Percentiles rank a stretch among this genome's conserved stretches.
phyloP scores from a whole-genome alignment of 805 yeast species.

The Saccharomyces mikatae region DNA sequence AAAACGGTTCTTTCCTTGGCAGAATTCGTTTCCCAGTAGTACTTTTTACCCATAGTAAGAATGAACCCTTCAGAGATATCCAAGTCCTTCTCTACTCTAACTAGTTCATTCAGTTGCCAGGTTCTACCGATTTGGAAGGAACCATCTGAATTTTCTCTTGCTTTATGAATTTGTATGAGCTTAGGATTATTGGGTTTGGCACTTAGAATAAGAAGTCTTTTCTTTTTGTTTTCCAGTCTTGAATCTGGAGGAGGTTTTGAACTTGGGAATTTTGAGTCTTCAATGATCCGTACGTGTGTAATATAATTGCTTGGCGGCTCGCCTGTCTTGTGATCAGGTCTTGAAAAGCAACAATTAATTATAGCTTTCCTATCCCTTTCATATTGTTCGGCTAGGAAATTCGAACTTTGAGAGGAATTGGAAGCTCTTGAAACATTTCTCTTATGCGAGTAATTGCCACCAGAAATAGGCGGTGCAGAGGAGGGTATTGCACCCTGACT shows the following conservation, averaged over 20 bases:
- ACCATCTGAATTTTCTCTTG: constrained; percentile 68
- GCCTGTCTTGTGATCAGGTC: constrained; percentile 35
- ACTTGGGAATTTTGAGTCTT: constrained; percentile 63
- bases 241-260: constrained; percentile 57
- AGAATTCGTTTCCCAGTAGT: constrained; percentile 71
- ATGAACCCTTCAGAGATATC: constrained; percentile 49
- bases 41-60: constrained; percentile 61
- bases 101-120: constrained; percentile 75
- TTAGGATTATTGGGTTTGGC: constrained; percentile 50
- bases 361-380: constrained; percentile 46
- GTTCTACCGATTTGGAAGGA: constrained; percentile 84
- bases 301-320: constrained; percentile 50
- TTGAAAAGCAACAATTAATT: constrained; percentile 43
- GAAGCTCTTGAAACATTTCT: constrained; percentile 31
- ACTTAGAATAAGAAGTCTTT: constrained; percentile 43
- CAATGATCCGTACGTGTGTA: constrained; percentile 68
- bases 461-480: constrained; percentile 22
- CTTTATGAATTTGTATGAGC: constrained; percentile 76
- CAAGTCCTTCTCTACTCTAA: constrained; percentile 45
- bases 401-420: constrained; percentile 24
- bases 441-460: constrained; percentile 19
- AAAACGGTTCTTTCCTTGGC: constrained; percentile 54
- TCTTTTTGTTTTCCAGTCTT: constrained; percentile 43
- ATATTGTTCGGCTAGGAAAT: constrained; percentile 46
- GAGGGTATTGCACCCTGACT: constrained; percentile 11